phyloP scores from a whole-genome alignment of 768 basidiomycete species.

The Termitomyces eurrhizus region DNA sequence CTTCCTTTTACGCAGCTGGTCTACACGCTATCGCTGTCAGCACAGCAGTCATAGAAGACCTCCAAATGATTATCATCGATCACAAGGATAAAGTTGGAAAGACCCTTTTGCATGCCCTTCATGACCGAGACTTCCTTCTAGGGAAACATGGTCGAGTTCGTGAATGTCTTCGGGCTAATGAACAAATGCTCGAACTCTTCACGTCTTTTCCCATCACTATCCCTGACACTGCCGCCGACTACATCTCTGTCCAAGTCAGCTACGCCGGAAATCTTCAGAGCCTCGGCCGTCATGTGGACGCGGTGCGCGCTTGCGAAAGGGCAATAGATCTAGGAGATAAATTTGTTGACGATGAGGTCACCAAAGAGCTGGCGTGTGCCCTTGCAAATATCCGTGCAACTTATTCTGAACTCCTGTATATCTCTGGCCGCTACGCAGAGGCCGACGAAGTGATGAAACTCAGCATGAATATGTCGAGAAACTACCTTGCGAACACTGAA shows the following conservation, averaged over 20 bases:
- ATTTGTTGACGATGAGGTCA: not conserved
- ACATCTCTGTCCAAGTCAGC: not conserved
- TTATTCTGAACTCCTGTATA: not conserved
- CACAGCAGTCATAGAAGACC: constrained; percentile 3
- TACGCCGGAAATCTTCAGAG: constrained; percentile 6
- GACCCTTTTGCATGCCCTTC: not conserved
- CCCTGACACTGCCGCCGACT: constrained; percentile 1
- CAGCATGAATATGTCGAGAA: not conserved
- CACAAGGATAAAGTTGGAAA: constrained; percentile 3
- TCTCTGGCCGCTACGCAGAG: constrained; percentile 5
- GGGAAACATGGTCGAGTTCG: constrained; percentile 9
- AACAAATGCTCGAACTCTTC: not conserved
- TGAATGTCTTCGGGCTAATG: constrained; percentile 1
- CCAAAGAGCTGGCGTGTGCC: constrained; percentile 3
- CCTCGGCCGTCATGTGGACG: constrained; percentile 6
- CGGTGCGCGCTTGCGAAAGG: constrained; percentile 1
- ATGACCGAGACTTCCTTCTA: constrained; percentile 6
- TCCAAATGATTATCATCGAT: not conserved
- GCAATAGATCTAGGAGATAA: constrained; percentile 1
- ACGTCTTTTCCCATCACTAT: constrained; percentile 2
- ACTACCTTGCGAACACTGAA: not conserved
- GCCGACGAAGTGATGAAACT: constrained; percentile 1
- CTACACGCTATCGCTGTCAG: constrained; percentile 1
- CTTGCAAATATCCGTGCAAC: not conserved
- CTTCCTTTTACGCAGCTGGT: not conserved